These are phyloP conservation scores for Licmophora abbreviata DNA, from an alignment of 108 stramenopile species.

Conservation along the genomic window DNA sequence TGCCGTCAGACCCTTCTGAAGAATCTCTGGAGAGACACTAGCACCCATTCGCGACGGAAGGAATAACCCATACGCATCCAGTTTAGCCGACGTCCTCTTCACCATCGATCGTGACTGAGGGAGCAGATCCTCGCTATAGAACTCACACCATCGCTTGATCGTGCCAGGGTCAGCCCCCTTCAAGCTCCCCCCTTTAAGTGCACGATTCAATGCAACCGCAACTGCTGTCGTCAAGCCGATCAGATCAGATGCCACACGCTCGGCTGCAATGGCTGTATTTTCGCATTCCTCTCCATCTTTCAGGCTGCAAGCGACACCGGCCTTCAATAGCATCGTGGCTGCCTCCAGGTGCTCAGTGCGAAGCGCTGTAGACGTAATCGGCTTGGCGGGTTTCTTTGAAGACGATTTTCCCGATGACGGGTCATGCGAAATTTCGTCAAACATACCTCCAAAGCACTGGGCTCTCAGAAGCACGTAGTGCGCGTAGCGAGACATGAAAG, in stretches of 20 bases:
- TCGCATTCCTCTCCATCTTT: conserved; percentile 84
- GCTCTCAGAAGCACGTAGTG: conserved; percentile 87
- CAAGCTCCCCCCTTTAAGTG: conserved; percentile 54
- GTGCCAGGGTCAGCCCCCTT: conserved; percentile 46
- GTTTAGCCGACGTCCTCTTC: conserved; percentile 67
- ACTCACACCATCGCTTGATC: conserved; percentile 76
- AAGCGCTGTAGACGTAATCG: conserved; percentile 54
- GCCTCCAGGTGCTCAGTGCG: conserved; percentile 76
- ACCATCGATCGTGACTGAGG: conserved; percentile 78
- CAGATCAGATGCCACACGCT: conserved; percentile 80
- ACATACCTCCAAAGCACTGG: conserved; percentile 81
- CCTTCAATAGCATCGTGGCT: conserved; percentile 73
- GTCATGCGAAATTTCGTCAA: conserved; percentile 66
- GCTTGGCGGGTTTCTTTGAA: conserved; percentile 35
- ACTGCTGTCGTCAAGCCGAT: conserved; percentile 71
- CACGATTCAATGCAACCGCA: conserved; percentile 63
- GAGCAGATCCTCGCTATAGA: conserved; percentile 72
- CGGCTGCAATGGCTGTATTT: conserved; percentile 80
- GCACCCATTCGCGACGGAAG: conserved; percentile 80
- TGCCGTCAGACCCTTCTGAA: conserved; percentile 69
- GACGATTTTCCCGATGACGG: conserved; percentile 19
- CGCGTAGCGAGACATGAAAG: conserved; percentile 81
- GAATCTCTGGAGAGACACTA: conserved; percentile 53
- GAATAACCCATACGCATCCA: conserved; percentile 81
- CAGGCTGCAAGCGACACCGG: conserved; percentile 72